Evolutionary conservation across 805 yeast genomes (phyloP), one percentile per base, ranked within the genome.

Genomic region (Diddensiella caesifluorescens): DNA sequence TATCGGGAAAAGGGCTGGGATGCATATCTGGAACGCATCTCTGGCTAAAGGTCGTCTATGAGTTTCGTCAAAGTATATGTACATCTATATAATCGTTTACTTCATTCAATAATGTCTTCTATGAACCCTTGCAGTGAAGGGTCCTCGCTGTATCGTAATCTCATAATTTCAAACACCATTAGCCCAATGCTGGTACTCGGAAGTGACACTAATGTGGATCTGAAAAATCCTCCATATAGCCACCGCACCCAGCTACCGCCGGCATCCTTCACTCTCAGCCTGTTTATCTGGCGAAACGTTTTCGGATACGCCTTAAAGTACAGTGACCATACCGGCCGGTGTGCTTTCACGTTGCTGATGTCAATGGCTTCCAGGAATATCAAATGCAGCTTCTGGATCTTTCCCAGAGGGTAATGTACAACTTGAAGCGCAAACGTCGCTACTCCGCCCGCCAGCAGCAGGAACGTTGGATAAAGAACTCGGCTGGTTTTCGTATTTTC

Each of bases 1-100:
- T 92, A 92, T 64, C 78, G 83, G 64, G 73, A 75, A 43, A 97
- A 97, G 12, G 97, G 97, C 4, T 92, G 99, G 99, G 73, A 75
- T 21, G 95, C 97, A 4, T 92, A 90, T 59, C 29, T 13, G 26
- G 38, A 45, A 42, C 41, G 48, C 18, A 12, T 47, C 15, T 22
- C 23, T 4, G 7, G 5, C 38, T 35, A 35, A 15, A 22, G 10
- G 18, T 15, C 12, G n/a, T 34, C 32, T 9, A n/a, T 34, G 38
- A 25, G 27, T 12, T 9, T 25, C 27, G 12, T 29, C 15, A 29
- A 9, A 20, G 12, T 28, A 5, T 30, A 23, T 40, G 20, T 33
- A 16, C 23, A 22, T 35, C 25, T 25, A 19, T 13, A 23, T 23
- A 23, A 9, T 23, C 27, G 27, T 23, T 7, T 7, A 12, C 27